Percentiles rank a stretch among this genome's conserved stretches.
Evolutionary conservation across 208 protist species (phyloP).

Genomic region (Trypanosomatidae sp.): DNA sequence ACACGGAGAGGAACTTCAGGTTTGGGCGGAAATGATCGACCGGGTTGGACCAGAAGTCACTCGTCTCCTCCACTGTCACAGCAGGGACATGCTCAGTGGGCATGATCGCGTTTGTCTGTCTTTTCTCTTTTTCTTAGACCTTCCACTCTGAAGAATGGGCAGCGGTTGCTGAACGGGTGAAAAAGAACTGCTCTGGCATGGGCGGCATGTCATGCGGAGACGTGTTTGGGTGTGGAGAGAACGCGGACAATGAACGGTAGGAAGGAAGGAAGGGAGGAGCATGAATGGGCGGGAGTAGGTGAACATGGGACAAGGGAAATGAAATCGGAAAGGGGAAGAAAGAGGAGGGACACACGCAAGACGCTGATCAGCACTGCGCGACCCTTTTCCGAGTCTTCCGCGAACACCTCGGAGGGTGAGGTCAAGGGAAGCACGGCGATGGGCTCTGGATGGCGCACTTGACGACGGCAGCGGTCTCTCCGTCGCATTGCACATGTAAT

Average conservation of each 20-base stretch:
- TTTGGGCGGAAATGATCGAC: constrained; percentile 91
- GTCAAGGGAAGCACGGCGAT: neutral
- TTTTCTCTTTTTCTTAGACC: neutral
- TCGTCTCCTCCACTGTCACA: constrained; percentile 33
- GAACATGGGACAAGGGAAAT: neutral
- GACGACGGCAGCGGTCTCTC: neutral
- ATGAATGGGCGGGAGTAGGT: neutral
- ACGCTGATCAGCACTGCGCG: neutral
- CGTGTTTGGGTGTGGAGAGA: neutral
- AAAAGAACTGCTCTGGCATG: neutral
- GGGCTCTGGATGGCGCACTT: neutral
- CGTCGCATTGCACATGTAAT: neutral
- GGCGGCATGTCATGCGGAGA: neutral
- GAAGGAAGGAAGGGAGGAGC: neutral
- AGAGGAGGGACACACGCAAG: neutral
- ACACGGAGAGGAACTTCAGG: constrained; percentile 87
- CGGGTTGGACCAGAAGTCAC: constrained; percentile 87
- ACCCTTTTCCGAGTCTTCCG: neutral
- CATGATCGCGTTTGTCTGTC: constrained; percentile 20
- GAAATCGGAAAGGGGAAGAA: neutral
- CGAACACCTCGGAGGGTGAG: neutral
- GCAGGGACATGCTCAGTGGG: constrained; percentile 31
- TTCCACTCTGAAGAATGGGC: neutral
- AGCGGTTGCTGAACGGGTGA: neutral
- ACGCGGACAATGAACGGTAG: neutral